Conservation (phyloP, 768 basidiomycete species). For the Rhodosporidiobolus odoratus region DNA sequence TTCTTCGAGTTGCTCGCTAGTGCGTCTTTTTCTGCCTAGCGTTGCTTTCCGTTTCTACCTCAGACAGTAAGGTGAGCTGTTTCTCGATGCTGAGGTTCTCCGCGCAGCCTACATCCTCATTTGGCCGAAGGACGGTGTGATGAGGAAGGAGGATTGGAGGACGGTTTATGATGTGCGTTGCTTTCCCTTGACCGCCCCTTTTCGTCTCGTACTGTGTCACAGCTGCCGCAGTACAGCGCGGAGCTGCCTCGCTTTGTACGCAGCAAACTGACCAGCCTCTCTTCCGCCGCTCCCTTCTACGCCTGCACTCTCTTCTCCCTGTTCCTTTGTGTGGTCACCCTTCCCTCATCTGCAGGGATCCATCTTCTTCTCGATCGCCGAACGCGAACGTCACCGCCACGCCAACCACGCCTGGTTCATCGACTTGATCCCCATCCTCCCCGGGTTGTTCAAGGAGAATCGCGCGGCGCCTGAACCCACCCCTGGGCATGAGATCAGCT, state of each 20-base stretch:
- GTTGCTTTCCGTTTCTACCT: constrained; percentile 3
- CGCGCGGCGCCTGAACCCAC: neutral
- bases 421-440: neutral
- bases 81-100: neutral
- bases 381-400: neutral
- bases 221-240: too few relatives aligned
- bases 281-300: neutral
- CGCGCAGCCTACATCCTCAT: constrained; percentile 20
- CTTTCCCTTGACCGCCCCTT: constrained; percentile 39
- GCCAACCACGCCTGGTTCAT: too few relatives aligned
- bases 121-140: constrained; percentile 48
- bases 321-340: neutral
- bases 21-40: constrained; percentile 44
- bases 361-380: constrained; percentile 26
- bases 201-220: neutral
- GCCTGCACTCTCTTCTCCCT: neutral
- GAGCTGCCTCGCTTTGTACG: too few relatives aligned
- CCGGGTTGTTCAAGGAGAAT: constrained; percentile 6
- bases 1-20: constrained; percentile 50
- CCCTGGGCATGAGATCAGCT: too few relatives aligned
- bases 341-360: constrained; percentile 17
- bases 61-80: neutral
- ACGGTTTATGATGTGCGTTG: constrained; percentile 49
- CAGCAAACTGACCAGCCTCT: too few relatives aligned
- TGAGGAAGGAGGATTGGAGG: constrained; percentile 51